Base-by-base conservation (phyloP, 2,329 filamentous ascomycete species). In the Macrophomina pseudophaseolina region DNA sequence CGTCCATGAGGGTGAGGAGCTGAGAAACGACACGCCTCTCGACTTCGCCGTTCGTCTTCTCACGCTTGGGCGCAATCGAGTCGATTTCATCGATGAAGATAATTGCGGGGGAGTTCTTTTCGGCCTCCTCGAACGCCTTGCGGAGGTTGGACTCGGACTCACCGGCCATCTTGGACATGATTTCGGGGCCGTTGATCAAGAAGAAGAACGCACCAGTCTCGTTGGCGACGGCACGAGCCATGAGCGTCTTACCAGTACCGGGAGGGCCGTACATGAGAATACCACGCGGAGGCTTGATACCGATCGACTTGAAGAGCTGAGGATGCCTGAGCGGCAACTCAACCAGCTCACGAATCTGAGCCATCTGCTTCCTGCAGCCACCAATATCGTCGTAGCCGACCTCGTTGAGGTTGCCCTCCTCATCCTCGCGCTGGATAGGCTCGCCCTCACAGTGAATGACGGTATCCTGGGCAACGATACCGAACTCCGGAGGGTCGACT, bases 151-250 rank as follows among this genome's bases (percentile, higher is more conserved):
- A 98, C 81, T 98, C 95, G 68, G 95, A 98, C 82, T 99, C 95
- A 88, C 95, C 95, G 68, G 95, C 95, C 95, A 98, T 98, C 88
- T 98, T 98, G 68, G 94, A 97, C 95, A 99, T 98, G 84, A 99
- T 98, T 81, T 98, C 95, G 63, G 95, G 95, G 71, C 95, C 94
- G 82, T 98, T 98, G 88, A 99, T 98, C 70, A 98, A 84, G 89
- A 99, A 98, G 85, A 99, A 99, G 86, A 98, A 98, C 58, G 94
- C 94, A 75, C 95, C 95, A 40, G 95, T 98, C 86, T 98, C 95
- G 83, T 98, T 98, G 82, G 95, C 95, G 66, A 99, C 95, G 70
- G 95, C 95, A 81, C 95, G 92, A 76, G 95, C 95, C 95, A 98
- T 98, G 73, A 99, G 85, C 44, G 95, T 99, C 87, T 99, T 99